Conservation (phyloP, 1,284 basidiomycete genomes). For the Cystobasidium slooffiae region DNA sequence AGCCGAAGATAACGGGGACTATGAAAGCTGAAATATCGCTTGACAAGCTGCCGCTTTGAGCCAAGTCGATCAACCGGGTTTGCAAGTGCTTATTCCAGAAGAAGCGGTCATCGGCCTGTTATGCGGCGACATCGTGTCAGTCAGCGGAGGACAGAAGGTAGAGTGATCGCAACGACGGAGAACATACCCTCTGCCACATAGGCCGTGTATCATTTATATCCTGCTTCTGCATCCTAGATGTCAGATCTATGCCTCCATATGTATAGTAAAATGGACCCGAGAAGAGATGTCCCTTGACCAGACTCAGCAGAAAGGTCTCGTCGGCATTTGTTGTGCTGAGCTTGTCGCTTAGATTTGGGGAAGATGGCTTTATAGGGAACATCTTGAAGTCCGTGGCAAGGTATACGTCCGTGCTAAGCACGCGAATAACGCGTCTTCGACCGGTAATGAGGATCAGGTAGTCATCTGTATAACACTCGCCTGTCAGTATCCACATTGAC, state of each 20-base stretch:
- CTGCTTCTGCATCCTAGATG: conserved; percentile 84
- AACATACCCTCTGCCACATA: conserved; percentile 68
- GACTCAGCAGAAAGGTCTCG: conserved; percentile 82
- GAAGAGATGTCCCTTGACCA: conserved; percentile 83
- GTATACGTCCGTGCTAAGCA: conserved; percentile 85
- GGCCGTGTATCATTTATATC: conserved; percentile 64
- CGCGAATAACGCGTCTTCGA: conserved; percentile 74
- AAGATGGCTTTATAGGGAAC: conserved; percentile 64
- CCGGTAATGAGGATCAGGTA: conserved; percentile 89
- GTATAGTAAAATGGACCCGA: conserved; percentile 81
- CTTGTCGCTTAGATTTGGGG: not conserved
- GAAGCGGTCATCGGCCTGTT: conserved; percentile 88
- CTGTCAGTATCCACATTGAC: not conserved
- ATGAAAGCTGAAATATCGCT: conserved; percentile 80
- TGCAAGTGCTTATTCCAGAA: conserved; percentile 96
- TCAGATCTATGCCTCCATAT: conserved; percentile 76
- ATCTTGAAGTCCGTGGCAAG: conserved; percentile 90
- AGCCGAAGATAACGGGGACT: conserved; percentile 88
- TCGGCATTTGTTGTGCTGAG: conserved; percentile 67
- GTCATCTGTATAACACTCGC: conserved; percentile 68
- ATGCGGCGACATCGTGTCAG: conserved; percentile 46
- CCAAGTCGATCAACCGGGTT: conserved; percentile 70
- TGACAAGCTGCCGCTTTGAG: conserved; percentile 48
- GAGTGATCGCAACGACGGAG: not conserved
- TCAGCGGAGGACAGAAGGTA: conserved; percentile 58